phyloP scores from a whole-genome alignment of 1,284 basidiomycete species.

The Moesziomyces aphidis region DNA sequence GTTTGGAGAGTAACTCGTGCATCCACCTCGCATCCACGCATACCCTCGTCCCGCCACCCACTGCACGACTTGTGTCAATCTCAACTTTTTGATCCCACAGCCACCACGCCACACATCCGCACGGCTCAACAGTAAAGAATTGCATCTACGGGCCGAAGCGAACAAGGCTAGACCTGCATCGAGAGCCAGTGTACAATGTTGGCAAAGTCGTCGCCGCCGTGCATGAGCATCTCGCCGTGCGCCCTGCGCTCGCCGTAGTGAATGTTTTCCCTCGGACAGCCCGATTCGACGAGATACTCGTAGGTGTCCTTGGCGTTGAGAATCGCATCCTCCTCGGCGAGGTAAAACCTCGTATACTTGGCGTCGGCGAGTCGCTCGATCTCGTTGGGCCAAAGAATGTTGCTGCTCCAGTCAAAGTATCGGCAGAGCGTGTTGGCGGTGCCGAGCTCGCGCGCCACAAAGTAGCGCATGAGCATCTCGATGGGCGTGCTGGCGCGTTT shows the following conservation, averaged over 20 bases:
- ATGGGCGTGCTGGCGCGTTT: constrained; percentile 51
- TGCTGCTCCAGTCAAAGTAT: constrained; percentile 62
- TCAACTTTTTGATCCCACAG: too few species aligned
- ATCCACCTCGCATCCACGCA: background rate
- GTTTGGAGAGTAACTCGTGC: constrained; percentile 49
- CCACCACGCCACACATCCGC: too few species aligned
- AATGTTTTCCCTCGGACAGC: constrained; percentile 41
- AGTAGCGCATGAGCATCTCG: constrained; percentile 60
- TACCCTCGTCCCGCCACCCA: background rate
- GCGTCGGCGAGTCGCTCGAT: constrained; percentile 41
- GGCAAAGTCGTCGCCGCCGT: constrained; percentile 37
- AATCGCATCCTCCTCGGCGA: constrained; percentile 60
- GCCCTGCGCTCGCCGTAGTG: constrained; percentile 31
- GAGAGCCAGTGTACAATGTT: constrained; percentile 42
- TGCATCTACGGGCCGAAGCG: too few species aligned
- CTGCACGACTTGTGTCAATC: too few species aligned
- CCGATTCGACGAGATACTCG: constrained; percentile 52
- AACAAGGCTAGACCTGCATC: constrained; percentile 8
- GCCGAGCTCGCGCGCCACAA: constrained; percentile 57
- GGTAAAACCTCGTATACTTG: constrained; percentile 40
- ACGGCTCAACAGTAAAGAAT: too few species aligned
- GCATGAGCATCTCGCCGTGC: constrained; percentile 59
- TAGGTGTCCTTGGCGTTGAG: constrained; percentile 47
- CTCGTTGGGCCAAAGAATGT: constrained; percentile 62
- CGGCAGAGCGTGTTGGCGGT: constrained; percentile 57